Base-by-base conservation (phyloP, 345 rosid species). In the Physaria fendleri region DNA sequence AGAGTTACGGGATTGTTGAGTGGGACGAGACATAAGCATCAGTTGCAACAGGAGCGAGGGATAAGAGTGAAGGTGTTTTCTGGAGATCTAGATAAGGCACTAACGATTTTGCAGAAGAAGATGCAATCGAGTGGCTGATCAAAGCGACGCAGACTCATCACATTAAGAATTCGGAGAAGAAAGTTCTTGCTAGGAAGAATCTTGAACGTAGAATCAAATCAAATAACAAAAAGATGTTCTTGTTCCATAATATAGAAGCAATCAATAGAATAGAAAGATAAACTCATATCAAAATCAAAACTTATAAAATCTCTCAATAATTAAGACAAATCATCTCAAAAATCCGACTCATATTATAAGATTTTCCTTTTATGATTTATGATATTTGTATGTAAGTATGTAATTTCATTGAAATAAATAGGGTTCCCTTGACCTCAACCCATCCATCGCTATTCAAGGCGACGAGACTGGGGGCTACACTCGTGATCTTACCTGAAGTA, bases 81-180 rank as follows among this genome's bases (percentile, higher is more conserved):
- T 5, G 90, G 93, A 21, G 81, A 83, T 68, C 63, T 92, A 51
- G 98, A 92, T 41, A 76, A 50, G 18, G 97, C 95, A 35, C 73
- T 92, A 59, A 12, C 64, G 34, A 6, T 72, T 1, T 56, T 92
- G 90, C 93, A 89, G 85, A 79, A 81, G 71, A 73, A 75, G 80
- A 92, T 92, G 98, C 76, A 67, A 20, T 76, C 88, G 7, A 88
- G 97, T 56, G 98, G 70, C 62, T 88, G 64, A 86, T 92, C 30
- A 92, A 84, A 81, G 66, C 67, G 4, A 62, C 73, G 39, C 84
- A 79, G 80, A 78, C 71, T 21, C 82, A 67, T 45, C 98, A 88
- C 72, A 29, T 86, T 45, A 92, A 86, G 83, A 86, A 92, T 66
- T 92, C 98, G 27, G 96, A 92, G 88, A 88, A 84, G 79, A 84